Evolutionary conservation across 2,329 filamentous ascomycete genomes (phyloP).

Genomic region (Didymella glomerata): DNA sequence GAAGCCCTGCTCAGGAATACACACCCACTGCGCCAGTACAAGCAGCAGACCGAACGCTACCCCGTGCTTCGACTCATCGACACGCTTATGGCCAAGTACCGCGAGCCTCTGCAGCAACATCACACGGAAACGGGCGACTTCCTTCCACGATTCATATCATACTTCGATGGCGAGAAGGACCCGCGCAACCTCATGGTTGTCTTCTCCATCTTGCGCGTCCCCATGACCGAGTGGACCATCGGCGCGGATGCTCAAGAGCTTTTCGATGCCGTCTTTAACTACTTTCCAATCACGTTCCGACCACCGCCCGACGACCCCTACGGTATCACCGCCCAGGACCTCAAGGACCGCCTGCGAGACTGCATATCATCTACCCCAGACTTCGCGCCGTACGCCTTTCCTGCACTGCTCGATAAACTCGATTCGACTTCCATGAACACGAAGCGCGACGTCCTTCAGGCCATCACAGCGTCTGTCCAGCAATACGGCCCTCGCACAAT

Average conservation of each 20-base stretch:
- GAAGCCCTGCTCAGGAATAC: conserved; percentile 62
- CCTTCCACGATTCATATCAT: conserved; percentile 67
- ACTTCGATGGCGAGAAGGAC: conserved; percentile 74
- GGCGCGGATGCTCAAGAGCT: conserved; percentile 63
- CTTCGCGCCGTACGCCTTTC: conserved; percentile 73
- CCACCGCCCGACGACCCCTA: conserved; percentile 75
- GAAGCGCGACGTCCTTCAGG: conserved; percentile 72
- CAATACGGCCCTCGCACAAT: conserved; percentile 67
- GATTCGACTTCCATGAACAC: conserved; percentile 74
- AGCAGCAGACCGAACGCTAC: conserved; percentile 68
- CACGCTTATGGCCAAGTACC: conserved; percentile 67
- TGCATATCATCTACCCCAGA: conserved; percentile 69
- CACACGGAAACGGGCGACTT: conserved; percentile 63
- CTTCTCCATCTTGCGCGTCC: conserved; percentile 71
- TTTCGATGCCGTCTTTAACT: conserved; percentile 75
- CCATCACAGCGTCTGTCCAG: conserved; percentile 67
- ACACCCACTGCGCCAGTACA: conserved; percentile 67
- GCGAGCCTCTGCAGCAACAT: conserved; percentile 55
- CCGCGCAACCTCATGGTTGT: conserved; percentile 75
- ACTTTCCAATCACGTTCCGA: conserved; percentile 76
- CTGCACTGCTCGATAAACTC: conserved; percentile 72
- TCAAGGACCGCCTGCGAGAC: conserved; percentile 69
- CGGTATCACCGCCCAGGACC: conserved; percentile 72
- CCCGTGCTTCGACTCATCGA: conserved; percentile 69
- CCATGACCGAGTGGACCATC: conserved; percentile 74